Conservation (phyloP, 2,329 filamentous ascomycete genomes). For the Phoma herbarum region DNA sequence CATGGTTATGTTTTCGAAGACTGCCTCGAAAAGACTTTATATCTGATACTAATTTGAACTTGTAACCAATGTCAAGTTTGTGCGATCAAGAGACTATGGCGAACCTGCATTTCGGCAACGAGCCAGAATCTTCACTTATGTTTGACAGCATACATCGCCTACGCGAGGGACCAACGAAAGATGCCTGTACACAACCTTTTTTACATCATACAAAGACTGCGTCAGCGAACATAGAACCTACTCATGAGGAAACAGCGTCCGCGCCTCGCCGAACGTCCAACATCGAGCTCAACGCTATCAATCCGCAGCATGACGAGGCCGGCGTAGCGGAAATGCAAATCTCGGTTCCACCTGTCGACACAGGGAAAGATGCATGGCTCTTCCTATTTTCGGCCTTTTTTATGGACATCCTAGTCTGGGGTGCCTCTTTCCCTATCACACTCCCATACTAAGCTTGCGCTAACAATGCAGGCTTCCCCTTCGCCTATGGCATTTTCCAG, state of each 20-base stretch:
- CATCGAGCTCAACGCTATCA: conserved; percentile 1
- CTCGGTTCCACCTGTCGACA: conserved; percentile 27
- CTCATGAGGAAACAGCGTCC: conserved; percentile 32
- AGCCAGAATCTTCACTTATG: not conserved
- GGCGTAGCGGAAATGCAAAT: not conserved
- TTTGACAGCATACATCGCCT: not conserved
- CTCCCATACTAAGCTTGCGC: not conserved
- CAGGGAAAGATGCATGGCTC: conserved; percentile 34
- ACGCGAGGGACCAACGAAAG: not conserved
- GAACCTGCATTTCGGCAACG: not conserved
- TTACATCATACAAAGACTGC: too few species aligned
- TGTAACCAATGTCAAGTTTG: too few species aligned
- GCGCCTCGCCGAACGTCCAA: not conserved
- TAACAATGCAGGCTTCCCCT: conserved; percentile 66
- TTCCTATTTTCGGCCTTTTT: conserved; percentile 52
- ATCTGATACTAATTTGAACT: not conserved
- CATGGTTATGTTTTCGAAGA: too few species aligned
- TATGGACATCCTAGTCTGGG: conserved; percentile 62
- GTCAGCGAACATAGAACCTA: not conserved
- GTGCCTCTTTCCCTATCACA: conserved; percentile 21
- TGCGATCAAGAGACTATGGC: not conserved
- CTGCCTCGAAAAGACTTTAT: not conserved
- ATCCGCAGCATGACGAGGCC: not conserved
- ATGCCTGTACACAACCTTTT: not conserved
- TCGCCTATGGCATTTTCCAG: conserved; percentile 75